Evolutionary conservation across 2,329 filamentous ascomycete genomes (phyloP).

Genomic region (Harringtonia lauricola): DNA sequence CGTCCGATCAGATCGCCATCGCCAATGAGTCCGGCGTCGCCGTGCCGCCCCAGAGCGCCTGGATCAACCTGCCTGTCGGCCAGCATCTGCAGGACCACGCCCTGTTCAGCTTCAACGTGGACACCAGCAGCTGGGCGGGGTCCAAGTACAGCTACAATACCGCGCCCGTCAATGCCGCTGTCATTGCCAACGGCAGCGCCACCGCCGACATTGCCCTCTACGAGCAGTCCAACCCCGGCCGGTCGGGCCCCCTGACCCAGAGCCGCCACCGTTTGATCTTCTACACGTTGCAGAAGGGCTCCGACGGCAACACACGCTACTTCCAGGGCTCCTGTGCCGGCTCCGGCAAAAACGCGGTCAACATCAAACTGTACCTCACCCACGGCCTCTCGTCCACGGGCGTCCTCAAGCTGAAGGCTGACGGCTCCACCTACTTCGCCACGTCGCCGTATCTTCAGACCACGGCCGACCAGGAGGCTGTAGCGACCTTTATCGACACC

Average conservation of each 20-base stretch:
- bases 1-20: conserved; percentile 43
- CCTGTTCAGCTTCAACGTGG: neutral
- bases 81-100: conserved; percentile 45
- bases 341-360: conserved; percentile 16
- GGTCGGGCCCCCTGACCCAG: conserved; percentile 23
- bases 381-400: conserved; percentile 36
- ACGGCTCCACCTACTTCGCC: conserved; percentile 27
- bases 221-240: conserved; percentile 19
- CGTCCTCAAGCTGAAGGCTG: conserved; percentile 26
- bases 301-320: conserved; percentile 15
- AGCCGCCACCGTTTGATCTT: conserved; percentile 32
- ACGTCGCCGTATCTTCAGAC: conserved; percentile 39
- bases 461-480: conserved; percentile 41
- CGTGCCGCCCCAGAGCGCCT: conserved; percentile 37
- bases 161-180: conserved; percentile 6
- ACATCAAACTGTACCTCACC: conserved; percentile 36
- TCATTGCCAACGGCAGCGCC: neutral
- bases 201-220: conserved; percentile 18
- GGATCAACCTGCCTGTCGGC: conserved; percentile 48
- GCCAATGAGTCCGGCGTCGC: conserved; percentile 37
- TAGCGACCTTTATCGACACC: conserved; percentile 37
- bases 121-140: neutral
- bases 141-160: neutral
- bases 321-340: conserved; percentile 33
- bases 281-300: conserved; percentile 29